phyloP scores from a whole-genome alignment of 169 alveolate species.

The Plasmodium cynomolgi region DNA sequence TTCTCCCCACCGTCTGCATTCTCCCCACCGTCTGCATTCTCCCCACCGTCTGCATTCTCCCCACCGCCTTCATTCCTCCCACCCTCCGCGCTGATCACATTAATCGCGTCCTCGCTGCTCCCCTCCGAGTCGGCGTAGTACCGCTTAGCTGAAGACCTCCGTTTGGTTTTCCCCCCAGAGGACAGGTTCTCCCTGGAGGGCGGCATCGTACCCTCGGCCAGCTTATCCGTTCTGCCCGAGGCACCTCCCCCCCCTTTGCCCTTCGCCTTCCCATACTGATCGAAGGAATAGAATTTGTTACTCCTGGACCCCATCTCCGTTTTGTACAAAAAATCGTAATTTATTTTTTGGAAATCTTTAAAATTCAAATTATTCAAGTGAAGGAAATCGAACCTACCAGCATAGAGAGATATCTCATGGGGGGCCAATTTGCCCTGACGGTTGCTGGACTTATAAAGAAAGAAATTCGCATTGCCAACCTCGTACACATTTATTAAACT shows the following conservation, averaged over 20 bases:
- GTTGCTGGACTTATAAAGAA: slow-evolving; percentile 55
- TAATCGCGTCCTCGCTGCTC: neutral
- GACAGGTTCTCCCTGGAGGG: neutral
- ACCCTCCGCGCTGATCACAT: neutral
- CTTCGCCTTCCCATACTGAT: slow-evolving; percentile 20
- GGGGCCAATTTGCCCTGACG: slow-evolving; percentile 23
- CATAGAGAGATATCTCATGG: slow-evolving; percentile 44
- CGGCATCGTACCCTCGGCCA: neutral
- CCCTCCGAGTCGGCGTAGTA: neutral
- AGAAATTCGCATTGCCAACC: slow-evolving; percentile 10
- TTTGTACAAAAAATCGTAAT: slow-evolving; percentile 68
- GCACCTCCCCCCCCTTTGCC: slow-evolving; percentile 10
- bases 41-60: neutral
- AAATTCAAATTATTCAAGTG: slow-evolving; percentile 52
- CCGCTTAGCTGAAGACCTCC: neutral
- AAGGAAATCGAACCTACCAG: slow-evolving; percentile 45
- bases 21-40: neutral
- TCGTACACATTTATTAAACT: slow-evolving; percentile 42
- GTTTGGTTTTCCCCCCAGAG: neutral
- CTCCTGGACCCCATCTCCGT: neutral
- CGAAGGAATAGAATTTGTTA: slow-evolving; percentile 26
- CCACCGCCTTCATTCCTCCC: neutral
- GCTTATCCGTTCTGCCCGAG: neutral
- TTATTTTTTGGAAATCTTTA: slow-evolving; percentile 37
- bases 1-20: neutral